Conservation (phyloP, 768 basidiomycete species). For the Austroboletus festivus region DNA sequence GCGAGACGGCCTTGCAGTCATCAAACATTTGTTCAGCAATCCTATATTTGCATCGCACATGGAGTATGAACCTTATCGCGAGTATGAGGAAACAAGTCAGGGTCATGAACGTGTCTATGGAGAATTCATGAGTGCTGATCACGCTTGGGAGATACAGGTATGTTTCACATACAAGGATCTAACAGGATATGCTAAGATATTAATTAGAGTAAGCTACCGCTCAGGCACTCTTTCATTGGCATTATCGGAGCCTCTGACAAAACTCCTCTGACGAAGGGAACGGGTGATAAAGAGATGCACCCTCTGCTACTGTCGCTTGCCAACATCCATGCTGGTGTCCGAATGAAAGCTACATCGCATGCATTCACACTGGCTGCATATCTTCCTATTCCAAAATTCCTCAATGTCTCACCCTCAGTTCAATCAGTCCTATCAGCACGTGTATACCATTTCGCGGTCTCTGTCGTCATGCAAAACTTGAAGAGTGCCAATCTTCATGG, state of each 20-base stretch:
- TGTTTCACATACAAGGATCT: background rate
- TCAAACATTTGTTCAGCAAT: conserved; percentile 24
- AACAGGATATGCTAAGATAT: background rate
- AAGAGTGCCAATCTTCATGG: conserved; percentile 29
- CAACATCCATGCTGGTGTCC: background rate
- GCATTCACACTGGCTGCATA: background rate
- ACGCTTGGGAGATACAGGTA: background rate
- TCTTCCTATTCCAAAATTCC: background rate
- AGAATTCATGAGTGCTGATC: background rate
- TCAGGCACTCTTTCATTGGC: background rate
- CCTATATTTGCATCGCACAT: conserved; percentile 16
- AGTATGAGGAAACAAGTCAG: background rate
- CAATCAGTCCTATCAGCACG: conserved; percentile 14
- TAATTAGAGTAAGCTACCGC: background rate
- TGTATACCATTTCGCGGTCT: conserved; percentile 29
- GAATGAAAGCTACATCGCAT: background rate
- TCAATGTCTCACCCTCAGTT: background rate
- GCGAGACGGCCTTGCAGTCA: conserved; percentile 25
- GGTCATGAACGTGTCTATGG: background rate
- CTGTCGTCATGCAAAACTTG: conserved; percentile 27
- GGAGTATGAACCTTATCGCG: conserved; percentile 3
- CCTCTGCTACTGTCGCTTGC: background rate
- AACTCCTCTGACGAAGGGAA: background rate
- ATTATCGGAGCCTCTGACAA: background rate
- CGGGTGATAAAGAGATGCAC: conserved; percentile 1